Evolutionary conservation across 768 basidiomycete species (phyloP).

Genomic region (Mycena belliarum): DNA sequence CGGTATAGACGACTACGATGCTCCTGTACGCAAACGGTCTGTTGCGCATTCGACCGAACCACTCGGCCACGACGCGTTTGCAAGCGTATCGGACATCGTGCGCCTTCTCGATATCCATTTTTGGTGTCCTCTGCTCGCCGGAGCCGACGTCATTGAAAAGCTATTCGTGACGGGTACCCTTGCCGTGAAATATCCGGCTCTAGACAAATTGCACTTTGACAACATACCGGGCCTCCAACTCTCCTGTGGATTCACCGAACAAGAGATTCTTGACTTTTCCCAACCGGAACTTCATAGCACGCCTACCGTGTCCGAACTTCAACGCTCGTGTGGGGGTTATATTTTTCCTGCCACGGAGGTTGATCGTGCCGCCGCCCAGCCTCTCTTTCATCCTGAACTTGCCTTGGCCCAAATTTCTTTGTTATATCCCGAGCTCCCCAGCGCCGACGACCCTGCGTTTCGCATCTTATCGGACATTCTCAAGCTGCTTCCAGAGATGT

Average conservation of each 20-base stretch:
- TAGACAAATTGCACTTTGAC: not conserved
- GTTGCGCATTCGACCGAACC: not conserved
- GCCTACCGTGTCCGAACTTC: not conserved
- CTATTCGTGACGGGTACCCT: slow-evolving; percentile 10
- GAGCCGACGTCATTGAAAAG: slow-evolving; percentile 10
- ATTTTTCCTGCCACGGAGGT: too few species aligned
- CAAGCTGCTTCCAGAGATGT: not conserved
- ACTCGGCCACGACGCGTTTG: not conserved
- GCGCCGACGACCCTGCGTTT: not conserved
- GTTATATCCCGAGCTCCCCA: not conserved
- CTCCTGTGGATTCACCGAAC: too few species aligned
- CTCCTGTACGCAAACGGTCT: not conserved
- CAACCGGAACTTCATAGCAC: not conserved
- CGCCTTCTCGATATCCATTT: too few species aligned
- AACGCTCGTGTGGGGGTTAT: too few species aligned
- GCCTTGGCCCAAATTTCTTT: too few species aligned
- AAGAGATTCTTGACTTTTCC: not conserved
- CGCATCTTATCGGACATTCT: not conserved
- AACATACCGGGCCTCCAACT: not conserved
- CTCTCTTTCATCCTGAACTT: too few species aligned
- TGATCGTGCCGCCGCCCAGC: too few species aligned
- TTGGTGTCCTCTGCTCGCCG: slow-evolving; percentile 2
- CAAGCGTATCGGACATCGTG: not conserved
- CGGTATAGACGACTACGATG: too few species aligned
- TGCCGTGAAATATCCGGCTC: not conserved